Evolutionary conservation across 129 eudicot genomes (phyloP).

Genomic region (Gnaphalium uliginosum): DNA sequence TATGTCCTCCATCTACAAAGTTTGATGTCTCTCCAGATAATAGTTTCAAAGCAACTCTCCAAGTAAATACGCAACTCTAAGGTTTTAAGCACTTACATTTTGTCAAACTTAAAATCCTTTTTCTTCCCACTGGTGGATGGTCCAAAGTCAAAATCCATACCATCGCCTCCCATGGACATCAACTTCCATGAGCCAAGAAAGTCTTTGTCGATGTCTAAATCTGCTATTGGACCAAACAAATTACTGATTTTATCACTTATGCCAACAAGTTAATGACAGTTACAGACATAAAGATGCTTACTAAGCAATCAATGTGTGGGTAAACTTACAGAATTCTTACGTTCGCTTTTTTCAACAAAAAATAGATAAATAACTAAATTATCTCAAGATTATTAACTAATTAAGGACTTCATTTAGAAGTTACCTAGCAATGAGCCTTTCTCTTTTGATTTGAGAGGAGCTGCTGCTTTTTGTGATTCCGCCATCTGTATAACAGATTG

Average conservation of each 20-base stretch:
- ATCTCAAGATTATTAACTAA: background rate
- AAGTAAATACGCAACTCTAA: slow-evolving; percentile 12
- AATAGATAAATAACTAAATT: background rate
- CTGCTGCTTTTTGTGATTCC: slow-evolving; percentile 53
- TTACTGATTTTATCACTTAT: slow-evolving; percentile 18
- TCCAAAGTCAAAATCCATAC: slow-evolving; percentile 76
- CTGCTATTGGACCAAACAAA: slow-evolving; percentile 14
- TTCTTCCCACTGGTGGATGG: slow-evolving; percentile 61
- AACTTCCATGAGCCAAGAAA: slow-evolving; percentile 61
- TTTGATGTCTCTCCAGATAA: slow-evolving; percentile 16
- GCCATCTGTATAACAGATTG: slow-evolving; percentile 52
- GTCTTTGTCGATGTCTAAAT: background rate
- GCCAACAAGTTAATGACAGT: slow-evolving; percentile 14
- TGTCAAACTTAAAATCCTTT: slow-evolving; percentile 64
- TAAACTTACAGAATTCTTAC: slow-evolving; percentile 9
- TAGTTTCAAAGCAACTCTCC: background rate
- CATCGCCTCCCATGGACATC: slow-evolving; percentile 54
- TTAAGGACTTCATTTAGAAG: slow-evolving; percentile 7
- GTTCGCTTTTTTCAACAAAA: background rate
- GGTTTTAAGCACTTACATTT: slow-evolving; percentile 48
- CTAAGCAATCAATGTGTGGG: slow-evolving; percentile 20
- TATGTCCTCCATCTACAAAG: background rate
- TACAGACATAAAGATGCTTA: slow-evolving; percentile 1
- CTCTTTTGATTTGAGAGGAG: slow-evolving; percentile 44
- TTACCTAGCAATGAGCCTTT: slow-evolving; percentile 68